Conservation (phyloP, 2,329 filamentous ascomycete genomes). For the Torrubiellomyces zombiae region DNA sequence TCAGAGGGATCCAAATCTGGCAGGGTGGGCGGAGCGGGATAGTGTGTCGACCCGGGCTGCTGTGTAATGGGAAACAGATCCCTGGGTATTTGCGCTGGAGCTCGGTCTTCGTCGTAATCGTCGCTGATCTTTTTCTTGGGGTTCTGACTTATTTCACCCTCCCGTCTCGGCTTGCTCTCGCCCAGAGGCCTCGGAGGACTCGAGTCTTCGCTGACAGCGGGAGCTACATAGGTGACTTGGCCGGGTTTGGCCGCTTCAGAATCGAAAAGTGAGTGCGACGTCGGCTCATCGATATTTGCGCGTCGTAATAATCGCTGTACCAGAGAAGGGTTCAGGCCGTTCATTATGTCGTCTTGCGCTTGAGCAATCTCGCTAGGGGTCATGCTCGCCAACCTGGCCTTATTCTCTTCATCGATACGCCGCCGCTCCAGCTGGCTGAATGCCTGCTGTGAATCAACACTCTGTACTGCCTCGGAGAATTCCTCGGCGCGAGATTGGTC, state of each 20-base stretch:
- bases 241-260: conserved; percentile 9
- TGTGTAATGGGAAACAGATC: conserved; percentile 26
- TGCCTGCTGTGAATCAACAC: conserved; percentile 3
- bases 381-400: conserved; percentile 58
- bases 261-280: conserved; percentile 27
- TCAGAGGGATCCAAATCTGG: conserved; percentile 72
- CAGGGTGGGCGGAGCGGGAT: conserved; percentile 33
- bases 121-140: conserved; percentile 14
- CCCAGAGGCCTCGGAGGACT: too few species aligned
- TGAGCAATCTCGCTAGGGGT: conserved; percentile 63
- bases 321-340: conserved; percentile 56
- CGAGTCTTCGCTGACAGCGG: too few species aligned
- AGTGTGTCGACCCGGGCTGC: conserved; percentile 36
- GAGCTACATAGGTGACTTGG: conserved; percentile 1
- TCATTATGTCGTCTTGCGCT: conserved; percentile 66
- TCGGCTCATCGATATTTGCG: conserved; percentile 54
- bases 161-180: too few species aligned
- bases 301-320: conserved; percentile 61
- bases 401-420: conserved; percentile 73
- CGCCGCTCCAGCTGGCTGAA: conserved; percentile 42
- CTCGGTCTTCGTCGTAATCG: conserved; percentile 24
- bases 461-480: neutral
- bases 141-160: too few species aligned
- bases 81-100: conserved; percentile 22
- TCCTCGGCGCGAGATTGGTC: neutral